Percentiles rank a stretch among this genome's conserved stretches.
These are phyloP conservation scores for Medicago ruthenica DNA, from an alignment of 306 rosid species.

Conservation along the genomic window DNA sequence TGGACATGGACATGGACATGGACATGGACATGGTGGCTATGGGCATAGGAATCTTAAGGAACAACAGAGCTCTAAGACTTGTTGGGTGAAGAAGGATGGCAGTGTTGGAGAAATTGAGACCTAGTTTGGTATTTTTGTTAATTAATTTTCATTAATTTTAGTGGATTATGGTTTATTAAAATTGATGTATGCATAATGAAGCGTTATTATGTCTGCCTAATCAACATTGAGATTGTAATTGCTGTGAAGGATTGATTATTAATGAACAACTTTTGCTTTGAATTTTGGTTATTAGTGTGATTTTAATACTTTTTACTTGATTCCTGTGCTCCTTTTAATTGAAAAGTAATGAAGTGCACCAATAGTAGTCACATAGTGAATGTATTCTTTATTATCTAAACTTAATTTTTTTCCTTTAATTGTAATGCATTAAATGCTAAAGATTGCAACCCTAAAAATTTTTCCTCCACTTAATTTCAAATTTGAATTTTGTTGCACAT, in stretches of 20 bases:
- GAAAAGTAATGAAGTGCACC: too few relatives aligned
- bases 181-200: background rate
- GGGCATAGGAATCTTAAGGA: background rate
- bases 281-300: background rate
- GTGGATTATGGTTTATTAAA: background rate
- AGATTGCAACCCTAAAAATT: too few relatives aligned
- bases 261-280: background rate
- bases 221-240: background rate
- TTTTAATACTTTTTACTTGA: background rate
- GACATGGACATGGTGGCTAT: background rate
- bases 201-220: background rate
- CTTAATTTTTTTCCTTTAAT: too few relatives aligned
- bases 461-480: too few relatives aligned
- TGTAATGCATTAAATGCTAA: too few relatives aligned
- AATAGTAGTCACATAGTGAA: too few relatives aligned
- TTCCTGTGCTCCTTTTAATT: background rate
- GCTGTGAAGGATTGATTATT: background rate
- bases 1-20: background rate
- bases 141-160: background rate
- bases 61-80: background rate
- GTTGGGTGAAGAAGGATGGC: conserved; percentile 66
- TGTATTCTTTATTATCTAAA: too few relatives aligned
- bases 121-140: background rate
- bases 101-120: conserved; percentile 35
- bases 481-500: too few relatives aligned